Evolutionary conservation across 2,329 filamentous ascomycete genomes (phyloP), one percentile per base, ranked within the genome.

Genomic region (Aspergillus hortae): DNA sequence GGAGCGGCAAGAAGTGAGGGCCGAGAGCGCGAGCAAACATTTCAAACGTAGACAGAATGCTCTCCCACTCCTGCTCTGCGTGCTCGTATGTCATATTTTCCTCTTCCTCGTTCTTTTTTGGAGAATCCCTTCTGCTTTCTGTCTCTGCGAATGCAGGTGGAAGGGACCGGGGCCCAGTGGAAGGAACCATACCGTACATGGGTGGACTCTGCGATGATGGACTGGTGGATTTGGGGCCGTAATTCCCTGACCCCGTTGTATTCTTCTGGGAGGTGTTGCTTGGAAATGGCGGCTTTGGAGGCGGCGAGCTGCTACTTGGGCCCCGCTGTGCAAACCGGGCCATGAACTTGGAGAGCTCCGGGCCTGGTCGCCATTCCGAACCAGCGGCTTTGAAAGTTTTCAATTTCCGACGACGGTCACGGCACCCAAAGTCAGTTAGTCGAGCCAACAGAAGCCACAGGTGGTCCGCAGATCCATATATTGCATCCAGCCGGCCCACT

Each of bases 401-500:
- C 45, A 89, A 75, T 69, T 99, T 99, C 49, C 94, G 81, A 41
- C 81, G 79, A 14, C 91, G 77, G 67, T 97, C 94, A 57, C 83
- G 85, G 1, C 86, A 83, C 2, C 87, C 81, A 68, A 96, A 97
- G 59, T 88, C 84, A 49, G 87, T 83, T 12, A 96, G 77, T 2
- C 94, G 85, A 7, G 85, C 91, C 21, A 96, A 79, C 1, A 97
- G 75, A 4, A 97, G 79, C 42, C 95, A 81, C 4, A 96, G 74
- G 67, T 96, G 90, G 67, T 99, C 94, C 59, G 89, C 90, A 0
- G 90, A 90, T 36, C 91, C 94, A 63, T 92, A 95, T 21, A 92
- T 82, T 9, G 90, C 88, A 63, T 92, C 87, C 4, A 87, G 74
- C 55, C 82, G 85, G 15, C 90, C 90, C 41, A 96, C 79, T 1